phyloP scores from a whole-genome alignment of 2,329 filamentous ascomycete genomes.

The Venturia effusa region DNA sequence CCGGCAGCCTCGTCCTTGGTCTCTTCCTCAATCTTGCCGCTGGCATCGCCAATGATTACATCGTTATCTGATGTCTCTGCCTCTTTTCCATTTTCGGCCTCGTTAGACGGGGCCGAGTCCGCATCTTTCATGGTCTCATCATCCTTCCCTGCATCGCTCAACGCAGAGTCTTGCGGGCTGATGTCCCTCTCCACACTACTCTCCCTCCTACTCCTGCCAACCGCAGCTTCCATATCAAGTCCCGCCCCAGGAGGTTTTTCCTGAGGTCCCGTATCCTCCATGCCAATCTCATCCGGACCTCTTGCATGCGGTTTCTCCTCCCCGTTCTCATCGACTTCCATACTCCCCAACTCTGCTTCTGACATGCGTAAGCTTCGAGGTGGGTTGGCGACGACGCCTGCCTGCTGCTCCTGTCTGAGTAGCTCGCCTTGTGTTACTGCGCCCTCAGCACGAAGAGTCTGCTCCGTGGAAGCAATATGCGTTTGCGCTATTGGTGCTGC shows the following conservation, averaged over 20 bases:
- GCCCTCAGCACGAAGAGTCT: slow-evolving; percentile 27
- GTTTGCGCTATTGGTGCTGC: slow-evolving; percentile 1
- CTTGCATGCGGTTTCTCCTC: slow-evolving; percentile 61
- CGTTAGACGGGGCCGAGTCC: not conserved
- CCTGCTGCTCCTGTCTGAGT: slow-evolving; percentile 74
- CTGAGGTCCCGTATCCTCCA: slow-evolving; percentile 74
- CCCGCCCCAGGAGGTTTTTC: slow-evolving; percentile 22
- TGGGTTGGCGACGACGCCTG: slow-evolving; percentile 59
- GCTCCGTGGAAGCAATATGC: slow-evolving; percentile 17
- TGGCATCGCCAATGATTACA: not conserved
- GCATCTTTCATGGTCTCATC: slow-evolving; percentile 11
- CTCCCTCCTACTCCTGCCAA: slow-evolving; percentile 20
- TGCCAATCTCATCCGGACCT: slow-evolving; percentile 74
- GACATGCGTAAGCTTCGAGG: slow-evolving; percentile 4
- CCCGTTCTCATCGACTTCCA: slow-evolving; percentile 16
- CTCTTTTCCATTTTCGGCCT: not conserved
- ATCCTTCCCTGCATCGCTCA: slow-evolving; percentile 7
- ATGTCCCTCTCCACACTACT: slow-evolving; percentile 4
- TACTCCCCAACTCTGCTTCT: slow-evolving; percentile 9
- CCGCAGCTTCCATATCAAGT: slow-evolving; percentile 31
- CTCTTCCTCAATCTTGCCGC: not conserved
- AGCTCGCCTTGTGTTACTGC: slow-evolving; percentile 76
- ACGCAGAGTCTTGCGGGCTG: not conserved
- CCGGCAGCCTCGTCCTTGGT: not conserved
- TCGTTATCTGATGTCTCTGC: not conserved